A percentile compares a stretch with the other conserved stretches of the same genome.
These are phyloP conservation scores for Arthrobotrys iridis DNA, from an alignment of 2,329 filamentous ascomycete species.

Conservation along the genomic window DNA sequence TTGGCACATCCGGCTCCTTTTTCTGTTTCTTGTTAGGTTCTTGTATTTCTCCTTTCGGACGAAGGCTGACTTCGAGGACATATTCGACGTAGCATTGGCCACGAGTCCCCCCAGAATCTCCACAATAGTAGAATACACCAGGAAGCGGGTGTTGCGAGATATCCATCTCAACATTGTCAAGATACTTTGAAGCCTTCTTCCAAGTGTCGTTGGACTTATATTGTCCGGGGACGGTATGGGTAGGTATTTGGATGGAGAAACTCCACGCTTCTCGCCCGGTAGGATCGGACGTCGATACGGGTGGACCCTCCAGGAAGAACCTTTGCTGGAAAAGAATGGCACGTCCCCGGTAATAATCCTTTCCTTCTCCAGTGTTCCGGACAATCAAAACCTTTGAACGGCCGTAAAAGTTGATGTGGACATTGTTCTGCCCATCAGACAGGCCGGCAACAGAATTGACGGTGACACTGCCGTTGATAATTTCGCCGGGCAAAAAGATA, in stretches of 20 bases:
- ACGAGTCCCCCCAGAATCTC: constrained; percentile 11
- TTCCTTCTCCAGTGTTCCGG: constrained; percentile 29
- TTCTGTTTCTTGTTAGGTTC: constrained; percentile 14
- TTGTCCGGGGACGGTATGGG: constrained; percentile 25
- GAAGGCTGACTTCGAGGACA: constrained; percentile 36
- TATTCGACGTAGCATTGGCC: constrained; percentile 42
- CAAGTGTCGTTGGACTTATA: constrained; percentile 23
- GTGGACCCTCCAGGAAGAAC: constrained; percentile 27
- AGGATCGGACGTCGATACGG: background rate
- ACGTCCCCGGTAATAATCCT: constrained; percentile 45
- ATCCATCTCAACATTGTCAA: constrained; percentile 48
- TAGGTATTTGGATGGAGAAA: constrained; percentile 23
- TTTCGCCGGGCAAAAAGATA: constrained; percentile 39
- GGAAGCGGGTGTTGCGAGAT: constrained; percentile 27
- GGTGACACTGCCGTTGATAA: constrained; percentile 9
- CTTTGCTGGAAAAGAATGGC: constrained; percentile 25
- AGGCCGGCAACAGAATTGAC: background rate
- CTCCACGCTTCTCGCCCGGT: background rate
- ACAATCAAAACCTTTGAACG: constrained; percentile 43
- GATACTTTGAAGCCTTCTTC: constrained; percentile 40
- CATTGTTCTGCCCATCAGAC: background rate
- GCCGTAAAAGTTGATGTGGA: constrained; percentile 35
- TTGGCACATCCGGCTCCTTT: constrained; percentile 2
- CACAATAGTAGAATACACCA: constrained; percentile 44
- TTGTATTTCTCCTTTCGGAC: background rate